Conservation (phyloP, 352 stramenopile genomes). For the Phytophthora hybrid region DNA sequence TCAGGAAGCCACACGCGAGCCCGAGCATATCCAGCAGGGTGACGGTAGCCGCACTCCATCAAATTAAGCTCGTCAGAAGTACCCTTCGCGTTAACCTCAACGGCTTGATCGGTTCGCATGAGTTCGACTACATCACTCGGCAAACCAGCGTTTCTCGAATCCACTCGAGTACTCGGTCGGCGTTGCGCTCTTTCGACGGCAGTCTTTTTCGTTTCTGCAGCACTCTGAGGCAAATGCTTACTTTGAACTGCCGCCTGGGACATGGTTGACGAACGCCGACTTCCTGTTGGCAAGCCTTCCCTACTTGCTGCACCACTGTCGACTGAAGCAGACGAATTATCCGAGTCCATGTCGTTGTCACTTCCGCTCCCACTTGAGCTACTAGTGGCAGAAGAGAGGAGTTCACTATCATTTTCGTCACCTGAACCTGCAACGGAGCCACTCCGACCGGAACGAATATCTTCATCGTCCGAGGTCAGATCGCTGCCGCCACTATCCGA, state of each 20-base stretch:
- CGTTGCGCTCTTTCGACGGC: conserved; percentile 30
- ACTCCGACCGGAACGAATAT: conserved; percentile 50
- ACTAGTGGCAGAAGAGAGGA: conserved; percentile 53
- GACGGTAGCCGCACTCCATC: conserved; percentile 82
- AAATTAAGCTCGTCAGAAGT: conserved; percentile 77
- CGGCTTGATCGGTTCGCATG: conserved; percentile 76
- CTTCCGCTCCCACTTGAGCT: conserved; percentile 71
- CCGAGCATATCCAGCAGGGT: conserved; percentile 68
- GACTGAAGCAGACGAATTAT: conserved; percentile 43
- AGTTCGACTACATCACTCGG: conserved; percentile 72
- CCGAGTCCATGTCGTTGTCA: conserved; percentile 42
- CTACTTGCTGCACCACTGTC: conserved; percentile 46
- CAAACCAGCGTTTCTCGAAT: conserved; percentile 44
- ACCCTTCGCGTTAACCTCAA: conserved; percentile 54
- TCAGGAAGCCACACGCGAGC: conserved; percentile 83
- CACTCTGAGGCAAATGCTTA: conserved; percentile 6
- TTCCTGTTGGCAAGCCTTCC: conserved; percentile 12
- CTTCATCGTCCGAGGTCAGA: conserved; percentile 61
- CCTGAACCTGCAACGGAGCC: conserved; percentile 46
- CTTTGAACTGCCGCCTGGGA: not conserved
- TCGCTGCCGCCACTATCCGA: conserved; percentile 63
- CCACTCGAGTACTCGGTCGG: conserved; percentile 34
- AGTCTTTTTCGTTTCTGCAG: conserved; percentile 17
- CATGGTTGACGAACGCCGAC: conserved; percentile 19
- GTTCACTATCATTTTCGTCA: conserved; percentile 45